A percentile compares a stretch with the other conserved stretches of the same genome.
Conservation (phyloP, 2,329 filamentous ascomycete species). For the Fusarium sp. region DNA sequence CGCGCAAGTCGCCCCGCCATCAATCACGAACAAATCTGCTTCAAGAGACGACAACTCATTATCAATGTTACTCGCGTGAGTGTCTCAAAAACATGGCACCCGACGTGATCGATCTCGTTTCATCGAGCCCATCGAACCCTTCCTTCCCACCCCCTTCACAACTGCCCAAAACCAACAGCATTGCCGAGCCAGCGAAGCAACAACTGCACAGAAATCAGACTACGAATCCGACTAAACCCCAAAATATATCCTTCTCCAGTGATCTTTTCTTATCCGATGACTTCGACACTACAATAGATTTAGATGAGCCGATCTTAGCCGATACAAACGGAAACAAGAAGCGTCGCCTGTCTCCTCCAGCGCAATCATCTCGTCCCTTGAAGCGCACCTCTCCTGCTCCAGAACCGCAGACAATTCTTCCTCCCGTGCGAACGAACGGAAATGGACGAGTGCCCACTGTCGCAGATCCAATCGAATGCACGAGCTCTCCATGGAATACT, state of each 20-base stretch:
- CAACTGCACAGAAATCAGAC: background rate
- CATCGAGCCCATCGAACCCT: slow-evolving; percentile 49
- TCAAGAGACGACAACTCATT: background rate
- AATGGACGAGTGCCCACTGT: slow-evolving; percentile 3
- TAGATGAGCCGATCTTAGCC: slow-evolving; percentile 46
- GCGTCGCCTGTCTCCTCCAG: slow-evolving; percentile 41
- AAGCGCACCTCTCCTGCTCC: slow-evolving; percentile 30
- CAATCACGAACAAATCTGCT: background rate
- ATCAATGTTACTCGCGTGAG: background rate
- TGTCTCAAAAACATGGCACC: slow-evolving; percentile 44
- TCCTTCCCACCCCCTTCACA: slow-evolving; percentile 9
- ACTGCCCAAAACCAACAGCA: background rate
- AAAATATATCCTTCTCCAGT: slow-evolving; percentile 2
- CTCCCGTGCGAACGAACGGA: slow-evolving; percentile 12
- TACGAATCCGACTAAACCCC: background rate
- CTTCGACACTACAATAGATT: slow-evolving; percentile 55
- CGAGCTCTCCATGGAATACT: slow-evolving; percentile 49
- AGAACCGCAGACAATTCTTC: slow-evolving; percentile 14
- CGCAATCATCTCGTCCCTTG: slow-evolving; percentile 12
- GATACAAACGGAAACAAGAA: slow-evolving; percentile 47
- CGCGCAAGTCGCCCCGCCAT: slow-evolving; percentile 31
- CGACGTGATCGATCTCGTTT: slow-evolving; percentile 53
- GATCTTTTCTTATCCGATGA: slow-evolving; percentile 49
- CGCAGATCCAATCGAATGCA: slow-evolving; percentile 51
- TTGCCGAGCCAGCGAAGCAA: background rate